Percentiles rank a stretch among this genome's conserved stretches.
Evolutionary conservation across 768 basidiomycete species (phyloP).

Genomic region (Chiua virens): DNA sequence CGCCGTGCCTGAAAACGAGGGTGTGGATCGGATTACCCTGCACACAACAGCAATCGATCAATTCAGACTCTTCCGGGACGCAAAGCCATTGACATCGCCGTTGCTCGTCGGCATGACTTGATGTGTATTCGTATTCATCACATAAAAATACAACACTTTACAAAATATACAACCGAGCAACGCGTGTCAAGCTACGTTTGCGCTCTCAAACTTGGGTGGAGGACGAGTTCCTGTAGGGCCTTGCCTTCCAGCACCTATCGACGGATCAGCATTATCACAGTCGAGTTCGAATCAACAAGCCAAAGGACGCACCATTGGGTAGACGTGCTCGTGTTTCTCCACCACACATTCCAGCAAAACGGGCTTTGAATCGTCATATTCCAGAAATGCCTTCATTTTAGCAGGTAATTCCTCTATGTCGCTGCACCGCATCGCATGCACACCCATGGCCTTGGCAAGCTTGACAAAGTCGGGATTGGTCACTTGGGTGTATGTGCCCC

Average conservation of each 20-base stretch:
- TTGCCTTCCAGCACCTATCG: slow-evolving; percentile 84
- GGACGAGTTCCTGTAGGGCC: slow-evolving; percentile 87
- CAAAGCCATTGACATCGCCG: too few relatives aligned
- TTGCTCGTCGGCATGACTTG: too few relatives aligned
- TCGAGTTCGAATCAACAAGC: neutral
- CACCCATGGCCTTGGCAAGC: slow-evolving; percentile 87
- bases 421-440: slow-evolving; percentile 82
- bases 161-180: too few relatives aligned
- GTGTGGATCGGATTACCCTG: too few relatives aligned
- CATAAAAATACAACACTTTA: too few relatives aligned
- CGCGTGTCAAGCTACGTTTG: too few relatives aligned
- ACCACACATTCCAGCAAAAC: slow-evolving; percentile 90
- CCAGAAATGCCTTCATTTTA: slow-evolving; percentile 98
- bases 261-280: neutral
- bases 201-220: slow-evolving; percentile 50
- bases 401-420: slow-evolving; percentile 74
- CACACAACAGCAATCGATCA: too few relatives aligned
- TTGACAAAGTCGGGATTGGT: slow-evolving; percentile 92
- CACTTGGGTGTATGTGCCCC: slow-evolving; percentile 96
- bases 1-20: too few relatives aligned
- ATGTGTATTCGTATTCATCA: too few relatives aligned
- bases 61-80: too few relatives aligned
- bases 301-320: slow-evolving; percentile 70
- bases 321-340: slow-evolving; percentile 81
- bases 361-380: slow-evolving; percentile 85